Evolutionary conservation across 345 rosid species (phyloP).

Genomic region (Eucalyptus polybractea): DNA sequence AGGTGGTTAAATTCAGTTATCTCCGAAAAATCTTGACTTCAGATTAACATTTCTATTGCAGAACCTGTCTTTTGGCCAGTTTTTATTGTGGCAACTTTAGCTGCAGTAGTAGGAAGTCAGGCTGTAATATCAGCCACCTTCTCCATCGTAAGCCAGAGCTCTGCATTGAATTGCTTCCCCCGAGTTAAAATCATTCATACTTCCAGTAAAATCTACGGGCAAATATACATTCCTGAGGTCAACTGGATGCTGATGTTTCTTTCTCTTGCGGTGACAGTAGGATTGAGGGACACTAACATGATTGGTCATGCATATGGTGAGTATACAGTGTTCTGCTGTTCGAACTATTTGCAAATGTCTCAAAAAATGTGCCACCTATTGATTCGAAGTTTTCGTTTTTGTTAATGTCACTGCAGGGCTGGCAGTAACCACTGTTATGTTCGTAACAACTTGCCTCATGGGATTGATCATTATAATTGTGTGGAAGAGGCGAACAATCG

Average conservation of each 20-base stretch:
- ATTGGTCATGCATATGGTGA: conserved; percentile 85
- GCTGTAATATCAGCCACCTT: conserved; percentile 91
- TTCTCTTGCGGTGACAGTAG: conserved; percentile 60
- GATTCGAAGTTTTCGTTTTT: not conserved
- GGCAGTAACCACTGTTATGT: conserved; percentile 71
- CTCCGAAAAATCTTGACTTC: not conserved
- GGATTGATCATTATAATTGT: conserved; percentile 51
- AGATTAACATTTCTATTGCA: not conserved
- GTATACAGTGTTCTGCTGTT: not conserved
- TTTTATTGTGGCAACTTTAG: conserved; percentile 68
- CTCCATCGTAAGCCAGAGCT: conserved; percentile 76
- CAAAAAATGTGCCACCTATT: not conserved
- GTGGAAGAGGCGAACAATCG: conserved; percentile 39
- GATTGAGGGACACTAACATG: conserved; percentile 54
- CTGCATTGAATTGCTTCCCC: conserved; percentile 82
- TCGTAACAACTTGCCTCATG: conserved; percentile 73
- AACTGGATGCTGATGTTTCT: conserved; percentile 86
- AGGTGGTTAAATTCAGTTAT: not conserved
- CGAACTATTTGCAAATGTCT: not conserved
- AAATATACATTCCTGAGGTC: conserved; percentile 82
- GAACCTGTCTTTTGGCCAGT: conserved; percentile 87
- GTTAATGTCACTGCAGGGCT: conserved; percentile 29
- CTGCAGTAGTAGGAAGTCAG: conserved; percentile 83
- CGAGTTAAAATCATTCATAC: conserved; percentile 76
- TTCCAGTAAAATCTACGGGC: conserved; percentile 64